Conservation (phyloP, 2,329 filamentous ascomycete species). For the Ophiognomonia clavigignenti-juglandacearum region DNA sequence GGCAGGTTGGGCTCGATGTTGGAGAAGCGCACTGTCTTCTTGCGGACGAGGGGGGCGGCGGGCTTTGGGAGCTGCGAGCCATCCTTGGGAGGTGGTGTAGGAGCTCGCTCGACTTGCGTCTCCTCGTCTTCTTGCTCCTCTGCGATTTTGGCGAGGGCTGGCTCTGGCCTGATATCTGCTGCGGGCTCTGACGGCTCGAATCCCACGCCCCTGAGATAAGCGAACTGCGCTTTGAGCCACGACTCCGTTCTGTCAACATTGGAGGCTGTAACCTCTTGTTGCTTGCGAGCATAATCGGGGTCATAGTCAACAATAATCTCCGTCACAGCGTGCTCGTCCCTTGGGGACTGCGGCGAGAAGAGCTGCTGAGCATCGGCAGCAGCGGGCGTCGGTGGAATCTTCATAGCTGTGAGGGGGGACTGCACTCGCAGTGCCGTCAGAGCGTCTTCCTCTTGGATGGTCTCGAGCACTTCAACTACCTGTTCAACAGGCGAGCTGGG, state of each 20-base stretch:
- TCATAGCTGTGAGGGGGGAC: slow-evolving; percentile 29
- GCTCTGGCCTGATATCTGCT: slow-evolving; percentile 31
- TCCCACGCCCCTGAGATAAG: slow-evolving; percentile 67
- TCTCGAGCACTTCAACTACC: slow-evolving; percentile 55
- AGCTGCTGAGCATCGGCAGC: slow-evolving; percentile 25
- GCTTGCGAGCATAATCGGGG: slow-evolving; percentile 67
- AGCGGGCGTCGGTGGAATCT: slow-evolving; percentile 24
- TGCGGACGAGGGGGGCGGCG: slow-evolving; percentile 31
- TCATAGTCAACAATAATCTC: slow-evolving; percentile 69
- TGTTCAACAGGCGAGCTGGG: slow-evolving; percentile 56
- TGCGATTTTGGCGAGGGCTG: slow-evolving; percentile 17
- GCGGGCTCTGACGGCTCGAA: slow-evolving; percentile 29
- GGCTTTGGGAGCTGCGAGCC: slow-evolving; percentile 1
- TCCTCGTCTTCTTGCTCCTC: slow-evolving; percentile 4
- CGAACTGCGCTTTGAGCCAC: slow-evolving; percentile 80
- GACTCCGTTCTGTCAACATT: slow-evolving; percentile 79
- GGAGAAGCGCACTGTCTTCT: slow-evolving; percentile 76
- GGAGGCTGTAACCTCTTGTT: slow-evolving; percentile 64
- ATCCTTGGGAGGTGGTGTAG: slow-evolving; percentile 19
- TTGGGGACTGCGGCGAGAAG: slow-evolving; percentile 35
- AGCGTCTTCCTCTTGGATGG: slow-evolving; percentile 55
- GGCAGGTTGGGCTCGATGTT: slow-evolving; percentile 37
- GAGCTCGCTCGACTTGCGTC: slow-evolving; percentile 27
- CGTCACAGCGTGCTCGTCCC: slow-evolving; percentile 52
- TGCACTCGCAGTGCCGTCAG: slow-evolving; percentile 51